Evolutionary conservation across 116 monocot genomes (phyloP).

Genomic region (Papilionanthe hybrid): DNA sequence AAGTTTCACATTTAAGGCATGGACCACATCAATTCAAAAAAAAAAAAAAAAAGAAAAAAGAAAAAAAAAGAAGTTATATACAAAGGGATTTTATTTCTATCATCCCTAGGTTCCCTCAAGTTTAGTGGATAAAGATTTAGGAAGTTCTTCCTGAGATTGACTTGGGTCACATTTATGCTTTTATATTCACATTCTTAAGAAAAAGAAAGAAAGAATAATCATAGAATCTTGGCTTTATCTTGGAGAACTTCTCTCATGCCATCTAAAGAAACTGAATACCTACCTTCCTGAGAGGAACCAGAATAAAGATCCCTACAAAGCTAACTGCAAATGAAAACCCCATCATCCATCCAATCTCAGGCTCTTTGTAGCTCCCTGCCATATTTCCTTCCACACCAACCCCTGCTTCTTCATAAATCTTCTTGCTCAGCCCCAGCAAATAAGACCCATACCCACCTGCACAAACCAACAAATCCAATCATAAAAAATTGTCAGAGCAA

Average conservation of each 20-base stretch:
- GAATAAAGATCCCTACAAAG: slow-evolving; percentile 41
- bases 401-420: slow-evolving; percentile 38
- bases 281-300: slow-evolving; percentile 59
- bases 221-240: not conserved
- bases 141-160: too few relatives aligned
- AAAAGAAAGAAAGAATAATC: too few relatives aligned
- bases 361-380: slow-evolving; percentile 53
- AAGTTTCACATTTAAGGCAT: too few relatives aligned
- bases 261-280: slow-evolving; percentile 21
- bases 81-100: too few relatives aligned
- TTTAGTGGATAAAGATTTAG: too few relatives aligned
- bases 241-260: not conserved
- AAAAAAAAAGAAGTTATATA: too few relatives aligned
- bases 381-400: slow-evolving; percentile 35
- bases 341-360: slow-evolving; percentile 52
- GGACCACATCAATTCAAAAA: too few relatives aligned
- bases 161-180: too few relatives aligned
- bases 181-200: too few relatives aligned
- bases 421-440: slow-evolving; percentile 43
- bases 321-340: slow-evolving; percentile 38
- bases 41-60: too few relatives aligned
- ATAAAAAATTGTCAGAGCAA: not conserved
- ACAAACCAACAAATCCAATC: slow-evolving; percentile 2
- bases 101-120: too few relatives aligned
- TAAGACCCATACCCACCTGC: slow-evolving; percentile 67